Evolutionary conservation across 2,329 filamentous ascomycete species (phyloP), one percentile per base, ranked within the genome.

Genomic region (Neofusicoccum umdonicola): DNA sequence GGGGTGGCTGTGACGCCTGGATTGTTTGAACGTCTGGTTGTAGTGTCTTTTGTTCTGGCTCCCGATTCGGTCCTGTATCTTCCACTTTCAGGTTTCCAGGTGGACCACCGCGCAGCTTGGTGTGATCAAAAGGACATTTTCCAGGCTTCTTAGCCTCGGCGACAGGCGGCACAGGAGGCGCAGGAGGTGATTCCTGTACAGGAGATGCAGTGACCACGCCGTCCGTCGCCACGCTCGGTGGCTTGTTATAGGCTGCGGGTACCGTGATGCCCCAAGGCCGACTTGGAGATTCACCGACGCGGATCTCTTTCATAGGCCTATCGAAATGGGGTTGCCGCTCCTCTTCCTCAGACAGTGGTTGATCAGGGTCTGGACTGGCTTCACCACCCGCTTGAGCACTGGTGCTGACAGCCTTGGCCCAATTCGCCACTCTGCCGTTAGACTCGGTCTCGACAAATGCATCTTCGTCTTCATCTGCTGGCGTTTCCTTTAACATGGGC

Each of bases 221-320:
- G 15, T 77, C 75, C 5, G 78, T 81, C 2, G 72, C 74, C 0
- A 71, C 75, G 47, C 75, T 77, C 13, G 72, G 72, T 9, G 74
- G 72, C n/a, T 79, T 76, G 4, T 78, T 74, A 65, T 81, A 82
- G 66, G 79, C 77, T n/a, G 76, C 76, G 2, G 93, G 93, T 0
- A 97, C 89, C 4, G 87, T 87, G 61, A 97, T 96, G 5, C 93
- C 93, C 93, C 93, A 97, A 13, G 94, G 94, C 50, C 94, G 85
- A 76, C 91, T 96, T 4, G 94, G 94, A 13, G 92, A 96, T 77
- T 98, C 94, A 48, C 94, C 94, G 22, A 98, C 88, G n/a, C 94
- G 85, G 9, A 98, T 87, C 71, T 97, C 94, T 73, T 94, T 92
- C 61, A 98, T 77, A 0, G 91, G 88, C 50, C 93, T 86, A 69